Evolutionary conservation across 495 filamentous ascomycete genomes (phyloP), one percentile per base, ranked within the genome.

Genomic region (Parathielavia hyrcaniae): DNA sequence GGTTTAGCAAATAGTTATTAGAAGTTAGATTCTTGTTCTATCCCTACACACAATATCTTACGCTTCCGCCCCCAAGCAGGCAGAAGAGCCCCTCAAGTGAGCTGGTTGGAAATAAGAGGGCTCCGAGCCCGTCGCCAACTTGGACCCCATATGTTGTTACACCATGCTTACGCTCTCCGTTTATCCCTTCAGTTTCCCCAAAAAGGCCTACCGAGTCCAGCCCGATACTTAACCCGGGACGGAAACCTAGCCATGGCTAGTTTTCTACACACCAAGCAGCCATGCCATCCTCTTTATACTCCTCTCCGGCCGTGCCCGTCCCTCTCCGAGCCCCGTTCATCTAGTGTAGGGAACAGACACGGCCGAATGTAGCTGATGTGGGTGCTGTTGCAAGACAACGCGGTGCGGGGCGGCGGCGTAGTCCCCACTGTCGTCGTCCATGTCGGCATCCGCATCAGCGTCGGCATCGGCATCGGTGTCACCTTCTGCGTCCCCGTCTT

Each of bases 401-500:
- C 57, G 61, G 8, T 55, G 41, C 40, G 57, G 47, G 20, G 16
- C 64, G 32, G 53, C 57, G 6, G 41, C 38, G 40, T 65, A 60
- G 10, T 13, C 46, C 26, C 59, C 63, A 14, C 48, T 48, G 30
- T 61, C 59, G 23, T 44, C 62, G 17, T 66, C 68, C 40, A 55
- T 55, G 12, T 75, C 70, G 2, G 47, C 62, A 39, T 67, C 57
- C 10, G 45, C 50, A 22, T 60, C 64, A 0, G 23, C 43, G 35
- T 64, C 41, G 34, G 59, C 51, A 55, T 65, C 47, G 19, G 47
- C 52, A 26, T 63, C 45, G 2, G 60, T 35, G 30, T 60, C 59
- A 0, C 45, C 64, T 0, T 60, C 64, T 30, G 55, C 58, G 32
- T 75, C 68, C 9, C 50, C 60, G 11, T 66, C 61, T n/a, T 61